Conservation (phyloP, 148 eudicot species). For the Spergularia marina region DNA sequence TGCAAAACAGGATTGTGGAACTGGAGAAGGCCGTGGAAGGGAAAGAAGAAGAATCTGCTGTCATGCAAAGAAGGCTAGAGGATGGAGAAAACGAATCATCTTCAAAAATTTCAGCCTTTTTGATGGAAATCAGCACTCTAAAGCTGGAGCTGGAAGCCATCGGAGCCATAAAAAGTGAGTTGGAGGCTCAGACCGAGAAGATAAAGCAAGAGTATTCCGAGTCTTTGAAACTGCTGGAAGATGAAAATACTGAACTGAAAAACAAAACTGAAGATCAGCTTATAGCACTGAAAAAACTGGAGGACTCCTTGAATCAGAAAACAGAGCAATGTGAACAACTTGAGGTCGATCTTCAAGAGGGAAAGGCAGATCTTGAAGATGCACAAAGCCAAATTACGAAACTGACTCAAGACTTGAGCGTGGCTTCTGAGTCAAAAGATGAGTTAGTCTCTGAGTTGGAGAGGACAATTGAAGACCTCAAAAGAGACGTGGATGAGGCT, state of each 20-base stretch:
- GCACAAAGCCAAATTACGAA: constrained; percentile 48
- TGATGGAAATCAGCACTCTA: constrained; percentile 32
- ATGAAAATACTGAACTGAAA: constrained; percentile 32
- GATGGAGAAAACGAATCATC: constrained; percentile 40
- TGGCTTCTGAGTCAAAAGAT: constrained; percentile 44
- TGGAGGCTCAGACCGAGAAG: constrained; percentile 44
- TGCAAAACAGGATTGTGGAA: constrained; percentile 38
- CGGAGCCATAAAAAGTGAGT: constrained; percentile 34
- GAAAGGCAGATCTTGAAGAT: constrained; percentile 38
- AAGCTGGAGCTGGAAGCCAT: constrained; percentile 45
- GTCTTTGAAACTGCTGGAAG: constrained; percentile 19
- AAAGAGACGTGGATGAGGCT: constrained; percentile 67
- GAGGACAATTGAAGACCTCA: constrained; percentile 65
- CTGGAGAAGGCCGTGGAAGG: constrained; percentile 42
- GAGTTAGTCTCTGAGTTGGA: constrained; percentile 52
- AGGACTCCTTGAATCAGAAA: constrained; percentile 25
- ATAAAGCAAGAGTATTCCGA: constrained; percentile 27
- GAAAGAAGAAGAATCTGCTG: constrained; percentile 37
- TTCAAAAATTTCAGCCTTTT: constrained; percentile 35
- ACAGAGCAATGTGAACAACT: constrained; percentile 29
- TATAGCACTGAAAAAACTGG: constrained; percentile 15
- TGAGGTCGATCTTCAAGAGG: constrained; percentile 35
- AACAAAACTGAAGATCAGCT: constrained; percentile 20
- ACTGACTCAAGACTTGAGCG: constrained; percentile 40
- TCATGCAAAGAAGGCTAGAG: constrained; percentile 49